Base-by-base conservation (phyloP, 176 grass and related monocot species). In the Carex kokanica region DNA sequence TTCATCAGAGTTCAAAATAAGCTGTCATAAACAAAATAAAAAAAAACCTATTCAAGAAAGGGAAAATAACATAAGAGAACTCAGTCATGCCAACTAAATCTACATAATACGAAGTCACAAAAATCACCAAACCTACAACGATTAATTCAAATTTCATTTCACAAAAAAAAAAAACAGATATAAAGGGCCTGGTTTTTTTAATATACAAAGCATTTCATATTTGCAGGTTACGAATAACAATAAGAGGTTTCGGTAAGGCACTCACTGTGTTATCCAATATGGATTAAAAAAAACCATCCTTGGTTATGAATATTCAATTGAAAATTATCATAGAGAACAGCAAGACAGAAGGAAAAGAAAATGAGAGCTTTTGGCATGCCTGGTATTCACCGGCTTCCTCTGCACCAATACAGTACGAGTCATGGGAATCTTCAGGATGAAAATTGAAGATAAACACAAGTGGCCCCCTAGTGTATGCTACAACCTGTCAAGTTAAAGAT, bases 311-410 rank as follows among this genome's bases (percentile, higher is more conserved):
- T 41, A 78, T 81, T 10, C 18, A 69, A 40, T 69, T 38, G 15
- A 69, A 69, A 40, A 2, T 54, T 54, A 75, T 47, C 43, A 75
- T 53, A 75, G 49, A 27, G 13, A 75, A 53, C 43, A 29, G 23
- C 21, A 72, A 68, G 31, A 80, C 47, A 78, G 27, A 61, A 21
- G 25, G 40, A 51, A 41, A 80, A 83, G 4, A 27, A 84, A 45
- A 23, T 3, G 60, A 67, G 86, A 68, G 86, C 36, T 10, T 75
- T 58, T 59, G 25, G 77, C 74, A 71, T 88, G 91, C 91, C 87
- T 91, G 85, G 83, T 94, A 94, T 70, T 98, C 95, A 53, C 95
- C 95, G 74, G 95, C 95, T 98, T 97, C 95, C 56, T 92, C 95
- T 32, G 91, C 95, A 87, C 95, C 95, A 74, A 98, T 78, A 88